These are phyloP conservation scores for Actinomucor elegans DNA, from an alignment of 371 early-diverging fungal species.

Conservation along the genomic window DNA sequence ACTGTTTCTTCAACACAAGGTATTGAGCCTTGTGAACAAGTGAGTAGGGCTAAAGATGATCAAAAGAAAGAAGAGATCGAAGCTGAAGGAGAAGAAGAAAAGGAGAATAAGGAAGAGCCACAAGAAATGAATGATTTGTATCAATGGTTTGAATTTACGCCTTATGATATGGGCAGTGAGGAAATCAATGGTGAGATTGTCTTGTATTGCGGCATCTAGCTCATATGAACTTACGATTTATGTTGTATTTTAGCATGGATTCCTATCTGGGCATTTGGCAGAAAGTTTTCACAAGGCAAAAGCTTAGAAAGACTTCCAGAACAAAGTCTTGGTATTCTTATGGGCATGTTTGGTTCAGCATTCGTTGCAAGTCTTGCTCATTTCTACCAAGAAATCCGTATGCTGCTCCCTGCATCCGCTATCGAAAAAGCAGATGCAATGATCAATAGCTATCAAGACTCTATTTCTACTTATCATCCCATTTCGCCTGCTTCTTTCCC, in stretches of 20 bases:
- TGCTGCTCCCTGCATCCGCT: slow-evolving; percentile 34
- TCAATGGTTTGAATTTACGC: slow-evolving; percentile 82
- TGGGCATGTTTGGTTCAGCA: slow-evolving; percentile 67
- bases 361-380: slow-evolving; percentile 70
- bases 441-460: slow-evolving; percentile 43
- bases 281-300: slow-evolving; percentile 62
- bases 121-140: slow-evolving; percentile 28
- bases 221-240: not conserved
- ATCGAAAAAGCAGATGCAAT: slow-evolving; percentile 36
- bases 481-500: slow-evolving; percentile 58
- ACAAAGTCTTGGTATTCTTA: slow-evolving; percentile 56
- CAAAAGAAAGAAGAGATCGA: not conserved
- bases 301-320: slow-evolving; percentile 61
- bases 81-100: not conserved
- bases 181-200: slow-evolving; percentile 60
- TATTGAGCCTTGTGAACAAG: slow-evolving; percentile 3
- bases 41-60: not conserved
- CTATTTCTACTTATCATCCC: slow-evolving; percentile 52
- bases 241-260: slow-evolving; percentile 54
- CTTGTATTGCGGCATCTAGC: not conserved
- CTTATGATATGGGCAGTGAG: slow-evolving; percentile 75
- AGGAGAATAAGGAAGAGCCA: not conserved
- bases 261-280: slow-evolving; percentile 75
- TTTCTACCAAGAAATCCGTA: slow-evolving; percentile 56
- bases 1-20: slow-evolving; percentile 4